phyloP scores from a whole-genome alignment of 768 basidiomycete genomes.

The Butyriboletus loyo region DNA sequence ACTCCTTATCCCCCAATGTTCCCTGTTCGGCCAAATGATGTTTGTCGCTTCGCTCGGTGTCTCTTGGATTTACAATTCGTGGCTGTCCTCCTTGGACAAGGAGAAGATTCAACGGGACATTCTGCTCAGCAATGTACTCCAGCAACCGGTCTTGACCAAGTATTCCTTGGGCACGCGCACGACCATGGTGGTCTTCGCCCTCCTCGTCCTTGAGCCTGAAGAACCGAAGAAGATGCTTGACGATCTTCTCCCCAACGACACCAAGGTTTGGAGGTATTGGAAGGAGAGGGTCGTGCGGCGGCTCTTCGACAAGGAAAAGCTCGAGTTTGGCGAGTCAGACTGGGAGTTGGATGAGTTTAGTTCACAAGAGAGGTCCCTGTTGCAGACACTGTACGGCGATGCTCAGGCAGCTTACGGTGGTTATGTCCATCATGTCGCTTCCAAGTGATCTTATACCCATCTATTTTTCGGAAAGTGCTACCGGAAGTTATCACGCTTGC shows the following conservation, averaged over 20 bases:
- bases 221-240: constrained; percentile 21
- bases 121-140: constrained; percentile 23
- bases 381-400: constrained; percentile 24
- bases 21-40: constrained; percentile 35
- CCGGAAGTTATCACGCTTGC: neutral
- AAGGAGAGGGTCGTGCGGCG: constrained; percentile 19
- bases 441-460: constrained; percentile 1
- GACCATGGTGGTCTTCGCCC: constrained; percentile 20
- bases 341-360: constrained; percentile 20
- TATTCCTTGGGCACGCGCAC: constrained; percentile 27
- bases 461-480: neutral
- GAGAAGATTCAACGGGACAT: constrained; percentile 27
- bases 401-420: constrained; percentile 27
- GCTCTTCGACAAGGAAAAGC: constrained; percentile 17
- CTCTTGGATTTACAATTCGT: constrained; percentile 37
- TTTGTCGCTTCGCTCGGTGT: constrained; percentile 33
- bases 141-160: constrained; percentile 21
- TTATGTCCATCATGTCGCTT: constrained; percentile 9
- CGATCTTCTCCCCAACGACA: constrained; percentile 28
- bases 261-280: constrained; percentile 29
- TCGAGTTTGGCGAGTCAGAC: constrained; percentile 21
- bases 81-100: constrained; percentile 38
- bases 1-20: constrained; percentile 33
- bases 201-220: constrained; percentile 21
- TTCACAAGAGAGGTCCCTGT: constrained; percentile 15